These are phyloP conservation scores for Pichia cactophila DNA, from an alignment of 1,139 yeast genomes.

Conservation along the genomic window DNA sequence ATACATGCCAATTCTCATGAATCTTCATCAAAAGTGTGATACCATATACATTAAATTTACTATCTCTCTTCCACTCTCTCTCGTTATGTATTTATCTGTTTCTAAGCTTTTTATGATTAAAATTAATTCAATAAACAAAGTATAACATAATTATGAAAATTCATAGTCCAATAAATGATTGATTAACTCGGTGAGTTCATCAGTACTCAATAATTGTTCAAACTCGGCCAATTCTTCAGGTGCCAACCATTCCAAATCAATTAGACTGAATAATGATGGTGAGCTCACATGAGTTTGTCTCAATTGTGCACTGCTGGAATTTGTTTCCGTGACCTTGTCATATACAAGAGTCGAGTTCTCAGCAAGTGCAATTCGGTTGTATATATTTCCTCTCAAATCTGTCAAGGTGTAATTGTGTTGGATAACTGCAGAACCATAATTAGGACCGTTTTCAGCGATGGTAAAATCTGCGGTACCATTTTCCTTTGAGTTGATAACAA, in stretches of 20 bases:
- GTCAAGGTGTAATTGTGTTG: constrained; percentile 33
- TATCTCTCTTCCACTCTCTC: not conserved
- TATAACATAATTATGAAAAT: not conserved
- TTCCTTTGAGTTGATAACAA: constrained; percentile 29
- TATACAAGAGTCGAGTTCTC: constrained; percentile 32
- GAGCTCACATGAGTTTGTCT: not conserved
- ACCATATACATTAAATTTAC: not conserved
- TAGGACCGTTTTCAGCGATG: constrained; percentile 38
- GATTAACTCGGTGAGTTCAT: constrained; percentile 1
- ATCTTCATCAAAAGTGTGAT: not conserved
- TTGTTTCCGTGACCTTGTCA: constrained; percentile 24
- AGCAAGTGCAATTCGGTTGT: constrained; percentile 37
- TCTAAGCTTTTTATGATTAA: not conserved
- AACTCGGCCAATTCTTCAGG: constrained; percentile 6
- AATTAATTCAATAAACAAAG: not conserved
- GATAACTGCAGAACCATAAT: constrained; percentile 44
- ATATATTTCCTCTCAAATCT: constrained; percentile 22
- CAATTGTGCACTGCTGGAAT: not conserved
- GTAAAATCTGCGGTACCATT: constrained; percentile 44
- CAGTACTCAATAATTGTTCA: constrained; percentile 2
- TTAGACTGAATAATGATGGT: constrained; percentile 1
- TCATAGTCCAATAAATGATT: not conserved
- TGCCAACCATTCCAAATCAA: constrained; percentile 3
- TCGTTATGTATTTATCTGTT: not conserved
- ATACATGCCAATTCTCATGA: not conserved